A percentile compares a stretch with the other conserved stretches of the same genome.
These are phyloP conservation scores for Boletus subluridellus DNA, from an alignment of 1,284 basidiomycete genomes.

Conservation along the genomic window DNA sequence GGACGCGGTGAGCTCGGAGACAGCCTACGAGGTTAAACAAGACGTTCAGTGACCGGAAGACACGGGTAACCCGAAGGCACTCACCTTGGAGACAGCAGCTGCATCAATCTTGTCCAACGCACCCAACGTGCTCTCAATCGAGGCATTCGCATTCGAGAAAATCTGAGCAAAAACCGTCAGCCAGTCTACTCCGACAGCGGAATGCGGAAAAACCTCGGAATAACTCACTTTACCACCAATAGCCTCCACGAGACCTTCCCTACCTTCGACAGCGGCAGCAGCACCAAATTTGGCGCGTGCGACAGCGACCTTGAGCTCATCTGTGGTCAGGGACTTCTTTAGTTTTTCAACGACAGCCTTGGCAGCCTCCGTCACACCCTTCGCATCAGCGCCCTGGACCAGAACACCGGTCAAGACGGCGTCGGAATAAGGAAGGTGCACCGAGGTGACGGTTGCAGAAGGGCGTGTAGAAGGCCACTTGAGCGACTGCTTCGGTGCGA, in stretches of 20 bases:
- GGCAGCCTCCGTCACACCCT: conserved; percentile 61
- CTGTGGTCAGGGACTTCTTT: conserved; percentile 62
- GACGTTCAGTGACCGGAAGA: neutral
- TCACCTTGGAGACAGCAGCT: conserved; percentile 61
- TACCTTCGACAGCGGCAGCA: conserved; percentile 65
- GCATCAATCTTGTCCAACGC: conserved; percentile 62
- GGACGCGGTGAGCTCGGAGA: conserved; percentile 54
- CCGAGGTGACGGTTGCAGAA: conserved; percentile 61
- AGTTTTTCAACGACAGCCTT: conserved; percentile 66
- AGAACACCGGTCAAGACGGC: conserved; percentile 81
- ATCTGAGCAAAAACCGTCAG: conserved; percentile 42
- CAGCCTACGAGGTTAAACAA: conserved; percentile 38
- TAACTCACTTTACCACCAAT: conserved; percentile 61
- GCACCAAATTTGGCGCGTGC: conserved; percentile 84
- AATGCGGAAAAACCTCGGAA: neutral
- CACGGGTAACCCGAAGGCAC: conserved; percentile 15
- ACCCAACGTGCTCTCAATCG: conserved; percentile 53
- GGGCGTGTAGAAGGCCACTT: conserved; percentile 73
- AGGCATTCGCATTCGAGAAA: conserved; percentile 52
- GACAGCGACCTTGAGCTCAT: conserved; percentile 76
- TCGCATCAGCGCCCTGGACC: conserved; percentile 59
- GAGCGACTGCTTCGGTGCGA: conserved; percentile 69
- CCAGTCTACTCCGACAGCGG: conserved; percentile 6
- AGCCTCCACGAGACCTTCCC: conserved; percentile 64
- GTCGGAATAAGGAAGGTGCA: conserved; percentile 86